Percentiles rank a stretch among this genome's conserved stretches.
Conservation (phyloP, 192 early-diverging fungal genomes). For the Backusella tarrabulga region DNA sequence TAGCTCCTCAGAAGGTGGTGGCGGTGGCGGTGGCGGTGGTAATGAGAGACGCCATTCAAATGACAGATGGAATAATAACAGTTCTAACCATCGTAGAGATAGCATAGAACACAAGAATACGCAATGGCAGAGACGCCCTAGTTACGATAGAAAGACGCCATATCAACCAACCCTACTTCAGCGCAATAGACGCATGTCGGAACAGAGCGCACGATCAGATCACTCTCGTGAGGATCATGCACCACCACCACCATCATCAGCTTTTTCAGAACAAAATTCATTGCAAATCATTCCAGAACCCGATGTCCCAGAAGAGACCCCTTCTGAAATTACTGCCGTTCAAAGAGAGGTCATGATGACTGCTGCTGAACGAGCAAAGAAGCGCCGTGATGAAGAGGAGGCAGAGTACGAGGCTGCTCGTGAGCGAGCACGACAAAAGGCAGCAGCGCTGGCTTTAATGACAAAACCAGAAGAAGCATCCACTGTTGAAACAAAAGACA, state of each 20-base stretch:
- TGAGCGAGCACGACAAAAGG: slow-evolving; percentile 37
- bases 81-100: slow-evolving; percentile 1
- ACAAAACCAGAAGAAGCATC: not conserved
- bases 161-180: slow-evolving; percentile 32
- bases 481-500: not conserved
- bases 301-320: not conserved
- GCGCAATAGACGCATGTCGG: slow-evolving; percentile 22
- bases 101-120: not conserved
- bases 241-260: not conserved
- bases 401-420: slow-evolving; percentile 31
- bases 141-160: not conserved
- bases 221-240: slow-evolving; percentile 10
- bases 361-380: slow-evolving; percentile 39
- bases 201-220: slow-evolving; percentile 20
- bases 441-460: slow-evolving; percentile 23
- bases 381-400: slow-evolving; percentile 39
- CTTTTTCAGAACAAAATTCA: not conserved
- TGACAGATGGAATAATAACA: slow-evolving; percentile 9
- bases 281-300: not conserved
- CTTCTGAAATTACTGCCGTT: slow-evolving; percentile 26
- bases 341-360: slow-evolving; percentile 38
- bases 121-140: slow-evolving; percentile 5
- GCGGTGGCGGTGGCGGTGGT: not conserved
- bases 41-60: slow-evolving; percentile 10
- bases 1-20: not conserved